These are phyloP conservation scores for Zizania palustris DNA, from an alignment of 202 grass and related monocot genomes.

Conservation along the genomic window DNA sequence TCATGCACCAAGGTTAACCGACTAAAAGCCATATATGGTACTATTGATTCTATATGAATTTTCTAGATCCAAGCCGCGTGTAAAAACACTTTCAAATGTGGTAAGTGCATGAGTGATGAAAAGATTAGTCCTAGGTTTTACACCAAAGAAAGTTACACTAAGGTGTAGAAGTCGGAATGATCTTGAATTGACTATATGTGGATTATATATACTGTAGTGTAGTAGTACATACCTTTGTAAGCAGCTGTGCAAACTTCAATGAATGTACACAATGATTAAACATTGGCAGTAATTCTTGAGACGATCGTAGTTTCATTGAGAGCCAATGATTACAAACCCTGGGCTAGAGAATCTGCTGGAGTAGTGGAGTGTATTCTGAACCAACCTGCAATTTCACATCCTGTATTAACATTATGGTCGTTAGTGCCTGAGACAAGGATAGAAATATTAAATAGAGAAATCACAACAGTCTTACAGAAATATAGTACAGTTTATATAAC, in stretches of 20 bases:
- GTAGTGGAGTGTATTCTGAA: constrained; percentile 75
- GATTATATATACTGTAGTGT: constrained; percentile 17
- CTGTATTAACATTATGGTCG: constrained; percentile 37
- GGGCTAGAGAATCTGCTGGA: constrained; percentile 83
- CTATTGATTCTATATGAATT: too few species aligned
- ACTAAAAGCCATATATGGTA: background rate
- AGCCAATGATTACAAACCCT: constrained; percentile 86
- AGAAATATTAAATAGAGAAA: constrained; percentile 18
- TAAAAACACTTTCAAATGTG: too few species aligned
- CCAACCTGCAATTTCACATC: constrained; percentile 88
- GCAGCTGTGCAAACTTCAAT: constrained; percentile 29
- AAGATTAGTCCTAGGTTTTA: background rate
- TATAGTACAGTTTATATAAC: constrained; percentile 4
- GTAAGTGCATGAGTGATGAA: constrained; percentile 10
- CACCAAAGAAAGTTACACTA: background rate
- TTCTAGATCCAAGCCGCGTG: too few species aligned
- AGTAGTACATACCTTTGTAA: constrained; percentile 39
- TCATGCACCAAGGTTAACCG: background rate
- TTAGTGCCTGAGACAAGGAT: constrained; percentile 21
- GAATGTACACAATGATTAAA: background rate
- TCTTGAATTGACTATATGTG: constrained; percentile 1
- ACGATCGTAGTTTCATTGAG: constrained; percentile 87
- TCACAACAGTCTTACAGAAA: background rate
- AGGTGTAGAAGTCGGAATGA: constrained; percentile 13
- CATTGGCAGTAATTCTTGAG: constrained; percentile 70